Percentiles rank a stretch among this genome's conserved stretches.
phyloP scores from a whole-genome alignment of 2,329 filamentous ascomycete genomes.

The Plectosphaerella cucumerina region DNA sequence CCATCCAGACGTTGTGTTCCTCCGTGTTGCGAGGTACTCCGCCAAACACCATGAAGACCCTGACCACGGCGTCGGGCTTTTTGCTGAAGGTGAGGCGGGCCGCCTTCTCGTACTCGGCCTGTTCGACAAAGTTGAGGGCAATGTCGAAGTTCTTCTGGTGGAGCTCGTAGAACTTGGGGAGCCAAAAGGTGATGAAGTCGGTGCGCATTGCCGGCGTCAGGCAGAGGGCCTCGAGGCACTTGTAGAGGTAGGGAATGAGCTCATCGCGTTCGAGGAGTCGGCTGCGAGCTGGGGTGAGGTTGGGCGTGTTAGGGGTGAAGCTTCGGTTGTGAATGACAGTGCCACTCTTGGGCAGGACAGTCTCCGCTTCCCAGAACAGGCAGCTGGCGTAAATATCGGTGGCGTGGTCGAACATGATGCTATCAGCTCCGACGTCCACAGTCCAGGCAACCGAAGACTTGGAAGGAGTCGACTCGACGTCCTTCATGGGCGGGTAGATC shows the following conservation, averaged over 20 bases:
- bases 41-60: neutral
- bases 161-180: constrained; percentile 6
- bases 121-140: constrained; percentile 5
- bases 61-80: neutral
- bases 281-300: neutral
- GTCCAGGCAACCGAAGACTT: too few species aligned
- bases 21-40: neutral
- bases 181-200: constrained; percentile 12
- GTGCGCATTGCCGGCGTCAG: constrained; percentile 11
- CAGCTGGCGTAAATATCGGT: neutral
- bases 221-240: constrained; percentile 1
- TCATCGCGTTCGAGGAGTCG: constrained; percentile 1
- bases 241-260: constrained; percentile 7
- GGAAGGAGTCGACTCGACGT: too few species aligned
- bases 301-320: constrained; percentile 1
- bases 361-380: constrained; percentile 7
- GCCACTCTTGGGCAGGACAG: neutral
- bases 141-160: constrained; percentile 2
- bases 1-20: neutral
- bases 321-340: neutral
- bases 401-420: neutral
- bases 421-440: neutral
- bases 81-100: neutral
- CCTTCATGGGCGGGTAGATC: neutral
- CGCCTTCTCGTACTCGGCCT: neutral